Evolutionary conservation across 148 eudicot genomes (phyloP), one percentile per base, ranked within the genome.

Genomic region (Arbutus unedo): DNA sequence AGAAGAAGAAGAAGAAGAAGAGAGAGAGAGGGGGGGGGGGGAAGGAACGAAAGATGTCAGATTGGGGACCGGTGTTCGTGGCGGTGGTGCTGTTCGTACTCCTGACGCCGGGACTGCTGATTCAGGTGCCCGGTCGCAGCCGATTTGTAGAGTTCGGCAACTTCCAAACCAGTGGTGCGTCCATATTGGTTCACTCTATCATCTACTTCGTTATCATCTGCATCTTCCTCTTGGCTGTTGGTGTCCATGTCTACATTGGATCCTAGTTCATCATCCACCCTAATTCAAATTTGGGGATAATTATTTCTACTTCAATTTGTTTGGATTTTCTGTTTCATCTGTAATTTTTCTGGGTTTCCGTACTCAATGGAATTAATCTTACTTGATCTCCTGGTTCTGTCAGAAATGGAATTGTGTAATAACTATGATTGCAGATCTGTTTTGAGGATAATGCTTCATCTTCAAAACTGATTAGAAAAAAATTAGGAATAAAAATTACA

Each of bases 11-110:
- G 6, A 1, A n/a, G 43, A 0, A 23, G 14, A 13, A 60, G 49
- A 79, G 80, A 82, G 68, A 66, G 55, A 14, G 54, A 64, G 13
- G 57, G 50, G 57, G 11, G 1, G 4, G 3, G 8, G 82, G 8
- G 50, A 3, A 18, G 70, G 2, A 53, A 10, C 53, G 71, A 50
- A 83, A 80, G 38, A 95, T 95, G 98, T 80, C 90, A 7, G 96
- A 95, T 82, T 95, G 98, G 98, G 98, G 93, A 23, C 96, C 98
- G 53, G 98, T 95, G 75, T 88, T 95, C 14, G 91, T 95, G 56
- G 95, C 98, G 56, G 94, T 95, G 87, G 91, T 95, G 81, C 87
- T 95, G 48, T 95, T 93, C 89, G 81, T 95, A 74, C 74, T 95
- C 41, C 80, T 93, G 31, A 92, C 92, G 2, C 98, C 98, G 45